phyloP scores from a whole-genome alignment of 257 asterid species.

The Solanum commersonii region DNA sequence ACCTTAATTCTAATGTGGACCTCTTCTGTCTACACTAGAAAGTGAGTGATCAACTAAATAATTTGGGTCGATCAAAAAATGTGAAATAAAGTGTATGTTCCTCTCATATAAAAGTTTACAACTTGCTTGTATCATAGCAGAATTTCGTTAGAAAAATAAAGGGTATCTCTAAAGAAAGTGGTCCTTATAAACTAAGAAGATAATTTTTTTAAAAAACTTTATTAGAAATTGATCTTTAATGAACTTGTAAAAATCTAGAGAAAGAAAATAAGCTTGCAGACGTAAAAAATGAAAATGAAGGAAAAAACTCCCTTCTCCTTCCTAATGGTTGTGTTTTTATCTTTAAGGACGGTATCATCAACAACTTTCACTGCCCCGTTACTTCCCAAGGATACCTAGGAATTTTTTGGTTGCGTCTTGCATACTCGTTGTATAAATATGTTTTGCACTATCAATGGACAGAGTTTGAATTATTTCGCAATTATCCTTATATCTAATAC shows the following conservation, averaged over 20 bases:
- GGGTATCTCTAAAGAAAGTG: neutral
- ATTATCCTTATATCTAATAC: neutral
- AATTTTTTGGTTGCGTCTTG: too few relatives aligned
- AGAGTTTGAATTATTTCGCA: neutral
- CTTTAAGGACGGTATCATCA: too few relatives aligned
- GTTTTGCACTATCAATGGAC: too few relatives aligned
- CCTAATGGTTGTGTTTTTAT: too few relatives aligned
- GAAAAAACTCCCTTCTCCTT: neutral
- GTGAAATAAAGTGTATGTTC: neutral
- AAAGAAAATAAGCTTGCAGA: neutral
- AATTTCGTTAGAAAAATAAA: neutral
- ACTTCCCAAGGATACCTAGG: too few relatives aligned
- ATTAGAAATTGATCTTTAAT: neutral
- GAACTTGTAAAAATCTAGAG: neutral
- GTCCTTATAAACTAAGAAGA: neutral
- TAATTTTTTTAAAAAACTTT: neutral
- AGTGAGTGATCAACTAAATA: neutral
- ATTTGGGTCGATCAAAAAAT: neutral
- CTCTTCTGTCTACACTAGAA: neutral
- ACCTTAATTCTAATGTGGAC: neutral
- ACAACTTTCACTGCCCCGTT: too few relatives aligned
- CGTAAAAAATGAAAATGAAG: neutral
- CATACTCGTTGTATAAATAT: too few relatives aligned
- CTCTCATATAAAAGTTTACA: neutral
- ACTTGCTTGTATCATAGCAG: neutral